Base-by-base conservation (phyloP, 2,329 filamentous ascomycete species). In the Colletotrichum sublineola region DNA sequence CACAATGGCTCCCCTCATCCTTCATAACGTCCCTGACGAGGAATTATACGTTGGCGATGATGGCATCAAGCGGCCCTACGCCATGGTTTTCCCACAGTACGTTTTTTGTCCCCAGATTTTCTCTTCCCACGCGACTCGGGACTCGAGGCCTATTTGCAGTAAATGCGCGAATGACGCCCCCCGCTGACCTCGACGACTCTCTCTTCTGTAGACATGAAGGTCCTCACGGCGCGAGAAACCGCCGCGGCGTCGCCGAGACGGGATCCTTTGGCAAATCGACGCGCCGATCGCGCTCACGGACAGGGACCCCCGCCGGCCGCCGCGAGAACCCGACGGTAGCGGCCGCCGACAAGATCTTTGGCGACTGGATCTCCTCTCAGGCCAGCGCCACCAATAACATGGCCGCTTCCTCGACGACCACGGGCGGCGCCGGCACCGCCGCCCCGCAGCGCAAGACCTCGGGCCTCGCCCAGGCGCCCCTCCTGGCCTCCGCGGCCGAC, bases 181-280 rank as follows among this genome's bases (percentile, higher is more conserved):
- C 55, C 18, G 33, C 74, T 76, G 66, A 74, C 69, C n/a, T 29
- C 31, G 18, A 36, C 33, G 24, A 24, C 24, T 24, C 18, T 31
- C 7, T 24, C 46, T 63, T 48, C 6, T n/a, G 3, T 74, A 90
- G 88, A 79, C 86, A 86, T 78, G 89, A 89, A 77, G 86, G 85
- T 24, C 86, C 85, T 73, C 81, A 85, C 48, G 82, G 80, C 83
- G 79, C 76, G 50, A 86, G 88, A 78, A 83, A 85, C 63, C 86
- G 88, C 74, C 87, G 87, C 77, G 83, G 82, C 72, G 84, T 86
- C n/a, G 84, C 88, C 68, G 90, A 92, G 79, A 87, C 89, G 3
- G 90, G 90, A 52, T 90, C 90, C 3, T 92, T 92, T 80, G 90
- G 90, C 71, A 91, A 91, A 79, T 91, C 90, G n/a, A 90, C 87